Evolutionary conservation across 805 yeast genomes (phyloP), one percentile per base, ranked within the genome.

Genomic region (Vanderwaltozyma yarrowii): DNA sequence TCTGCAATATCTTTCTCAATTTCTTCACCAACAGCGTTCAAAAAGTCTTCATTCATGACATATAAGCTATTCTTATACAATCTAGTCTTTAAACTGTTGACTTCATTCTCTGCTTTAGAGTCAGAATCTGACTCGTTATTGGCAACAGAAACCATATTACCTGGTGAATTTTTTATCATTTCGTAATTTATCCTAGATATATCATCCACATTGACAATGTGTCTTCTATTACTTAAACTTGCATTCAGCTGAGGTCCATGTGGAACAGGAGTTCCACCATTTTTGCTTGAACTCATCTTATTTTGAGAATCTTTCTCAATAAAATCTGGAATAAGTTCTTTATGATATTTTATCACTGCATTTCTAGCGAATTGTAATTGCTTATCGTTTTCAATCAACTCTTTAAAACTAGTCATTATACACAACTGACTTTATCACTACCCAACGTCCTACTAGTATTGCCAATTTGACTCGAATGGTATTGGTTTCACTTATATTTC

Each of bases 181-280:
- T 59, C 64, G 37, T 59, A 59, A 41, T 56, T 59, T 16, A 59
- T 56, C 40, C 47, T 49, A 11, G 60, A 49, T n/a, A 50, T 49
- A 33, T 57, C 60, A 33, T 59, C 64, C 1, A 59, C 58, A 19
- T 45, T 46, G 12, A 59, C 36, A 7, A 58, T 58, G 36, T 58
- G 61, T 32, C 61, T 43, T 33, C 54, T 59, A 35, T 45, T 42
- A 20, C 23, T 21, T 9, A 21, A 21, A 21, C 23, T 21, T 7
- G 23, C 9, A 21, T 34, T 36, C 24, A 25, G 12, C 37, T 26
- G 20, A 13, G 17, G 28, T 33, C 29, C 41, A 18, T 39, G 41
- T 17, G 35, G 32, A 11, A 30, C 21, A 14, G 41, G 37, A 11
- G 32, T 24, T 17, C 39, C 37, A 7, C 17, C 28, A 36, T 28